Evolutionary conservation across 257 asterid species (phyloP).

Genomic region (Osmanthus fragrans): DNA sequence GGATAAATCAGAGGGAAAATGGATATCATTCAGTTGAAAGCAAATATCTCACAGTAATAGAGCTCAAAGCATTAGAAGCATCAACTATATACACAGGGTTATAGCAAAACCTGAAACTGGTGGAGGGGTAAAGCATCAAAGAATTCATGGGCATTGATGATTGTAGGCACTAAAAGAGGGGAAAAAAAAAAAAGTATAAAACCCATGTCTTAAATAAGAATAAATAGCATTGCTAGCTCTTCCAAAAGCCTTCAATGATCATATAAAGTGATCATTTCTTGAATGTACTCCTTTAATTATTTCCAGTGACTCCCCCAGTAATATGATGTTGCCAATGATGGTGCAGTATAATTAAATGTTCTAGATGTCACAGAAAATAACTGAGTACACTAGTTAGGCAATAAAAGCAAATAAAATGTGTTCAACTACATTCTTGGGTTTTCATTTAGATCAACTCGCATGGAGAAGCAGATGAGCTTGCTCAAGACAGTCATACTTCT

Average conservation of each 20-base stretch:
- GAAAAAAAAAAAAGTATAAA: not conserved
- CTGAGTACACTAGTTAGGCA: not conserved
- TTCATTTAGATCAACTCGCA: too few species aligned
- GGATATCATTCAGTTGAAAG: not conserved
- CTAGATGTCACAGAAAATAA: slow-evolving; percentile 2
- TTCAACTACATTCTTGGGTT: too few species aligned
- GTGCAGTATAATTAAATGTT: slow-evolving; percentile 1
- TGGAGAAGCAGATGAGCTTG: not conserved
- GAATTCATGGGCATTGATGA: slow-evolving; percentile 91
- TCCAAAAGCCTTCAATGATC: not conserved
- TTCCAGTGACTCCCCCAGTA: not conserved
- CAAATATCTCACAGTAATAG: not conserved
- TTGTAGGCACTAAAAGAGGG: slow-evolving; percentile 70
- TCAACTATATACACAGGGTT: slow-evolving; percentile 17
- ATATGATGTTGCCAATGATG: not conserved
- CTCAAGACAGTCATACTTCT: not conserved
- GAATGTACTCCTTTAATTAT: not conserved
- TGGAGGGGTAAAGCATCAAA: slow-evolving; percentile 97
- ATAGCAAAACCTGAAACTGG: slow-evolving; percentile 78
- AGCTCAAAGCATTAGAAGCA: slow-evolving; percentile 8
- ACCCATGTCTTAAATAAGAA: not conserved
- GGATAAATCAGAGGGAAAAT: slow-evolving; percentile 3
- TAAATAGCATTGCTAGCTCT: not conserved
- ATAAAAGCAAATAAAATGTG: not conserved
- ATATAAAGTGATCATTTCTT: not conserved